Evolutionary conservation across 805 yeast genomes (phyloP), one percentile per base, ranked within the genome.

Genomic region (Wickerhamomyces tratensis): DNA sequence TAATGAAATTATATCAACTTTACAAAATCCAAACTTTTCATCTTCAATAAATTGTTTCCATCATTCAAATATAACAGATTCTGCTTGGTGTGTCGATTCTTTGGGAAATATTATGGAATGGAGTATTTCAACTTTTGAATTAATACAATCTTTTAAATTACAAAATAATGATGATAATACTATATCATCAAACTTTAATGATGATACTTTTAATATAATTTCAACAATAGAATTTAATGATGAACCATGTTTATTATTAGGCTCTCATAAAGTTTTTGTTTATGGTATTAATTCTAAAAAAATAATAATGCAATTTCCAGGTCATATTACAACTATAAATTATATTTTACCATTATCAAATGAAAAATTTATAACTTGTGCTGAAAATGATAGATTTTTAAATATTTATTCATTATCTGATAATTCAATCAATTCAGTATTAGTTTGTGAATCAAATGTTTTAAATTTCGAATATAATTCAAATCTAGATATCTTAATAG

Each of bases 341-440:
- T 61, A 76, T 11, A 61, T 81, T 10, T 43, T 71, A 34, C 62
- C 71, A 6, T 55, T 70, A 15, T 46, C 53, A 8, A 37, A 59
- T 25, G 62, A 72, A 39, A 65, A 11, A 31, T 77, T 87, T 51
- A 59, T 85, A 37, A 80, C 93, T 1, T 73, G 82, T 41, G 94
- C 96, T 2, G 67, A 67, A 33, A 81, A 80, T 46, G 98, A 89
- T 59, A 73, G 97, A 50, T 87, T 86, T 58, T 71, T 88, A 49
- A 86, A 86, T 57, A 65, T 84, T 34, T 80, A 82, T 55, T 72
- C 82, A 10, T 43, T 77, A 3, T 62, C 67, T 31, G 61, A 65
- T 39, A 43, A 57, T 5, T 57, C 66, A n/a, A 55, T 62, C 29
- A 55, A 76, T 4, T 67, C 80, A 3, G 84, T 88, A 4, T 72